Conservation (phyloP, 805 yeast genomes). For the Ogataea nitratoaversa region DNA sequence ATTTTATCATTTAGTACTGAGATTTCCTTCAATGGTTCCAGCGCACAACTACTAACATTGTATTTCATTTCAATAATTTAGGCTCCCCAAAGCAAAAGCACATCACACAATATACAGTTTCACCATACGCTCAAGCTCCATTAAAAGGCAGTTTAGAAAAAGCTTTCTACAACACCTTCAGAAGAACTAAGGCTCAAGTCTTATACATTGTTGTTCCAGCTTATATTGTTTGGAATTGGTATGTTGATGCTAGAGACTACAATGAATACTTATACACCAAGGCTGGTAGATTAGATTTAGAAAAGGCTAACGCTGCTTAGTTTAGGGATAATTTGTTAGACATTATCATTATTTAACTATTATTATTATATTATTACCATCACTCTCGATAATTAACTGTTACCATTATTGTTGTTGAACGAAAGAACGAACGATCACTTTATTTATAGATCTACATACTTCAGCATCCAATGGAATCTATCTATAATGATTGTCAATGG, state of each 20-base stretch:
- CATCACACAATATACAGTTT: conserved; percentile 81
- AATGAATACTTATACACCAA: conserved; percentile 93
- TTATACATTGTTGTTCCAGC: conserved; percentile 77
- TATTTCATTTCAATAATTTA: conserved; percentile 6
- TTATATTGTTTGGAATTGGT: conserved; percentile 75
- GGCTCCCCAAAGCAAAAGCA: conserved; percentile 80
- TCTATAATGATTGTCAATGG: too few species aligned
- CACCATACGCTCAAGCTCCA: conserved; percentile 92
- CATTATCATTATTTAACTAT: not conserved
- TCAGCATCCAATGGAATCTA: too few species aligned
- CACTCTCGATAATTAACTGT: too few species aligned
- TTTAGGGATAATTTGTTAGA: conserved; percentile 13
- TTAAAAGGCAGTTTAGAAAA: conserved; percentile 80
- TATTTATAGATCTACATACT: too few species aligned
- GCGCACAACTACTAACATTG: conserved; percentile 4
- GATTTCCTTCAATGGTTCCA: not conserved
- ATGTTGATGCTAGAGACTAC: conserved; percentile 85
- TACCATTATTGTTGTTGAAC: too few species aligned
- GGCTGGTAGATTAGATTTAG: conserved; percentile 95
- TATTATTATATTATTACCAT: too few species aligned
- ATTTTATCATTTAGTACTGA: too few species aligned
- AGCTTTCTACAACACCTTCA: conserved; percentile 87
- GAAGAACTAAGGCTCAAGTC: conserved; percentile 87
- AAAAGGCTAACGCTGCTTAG: conserved; percentile 41
- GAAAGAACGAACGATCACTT: too few species aligned